Base-by-base conservation (phyloP, 2,329 filamentous ascomycete genomes). In the Juglanconis sp. region DNA sequence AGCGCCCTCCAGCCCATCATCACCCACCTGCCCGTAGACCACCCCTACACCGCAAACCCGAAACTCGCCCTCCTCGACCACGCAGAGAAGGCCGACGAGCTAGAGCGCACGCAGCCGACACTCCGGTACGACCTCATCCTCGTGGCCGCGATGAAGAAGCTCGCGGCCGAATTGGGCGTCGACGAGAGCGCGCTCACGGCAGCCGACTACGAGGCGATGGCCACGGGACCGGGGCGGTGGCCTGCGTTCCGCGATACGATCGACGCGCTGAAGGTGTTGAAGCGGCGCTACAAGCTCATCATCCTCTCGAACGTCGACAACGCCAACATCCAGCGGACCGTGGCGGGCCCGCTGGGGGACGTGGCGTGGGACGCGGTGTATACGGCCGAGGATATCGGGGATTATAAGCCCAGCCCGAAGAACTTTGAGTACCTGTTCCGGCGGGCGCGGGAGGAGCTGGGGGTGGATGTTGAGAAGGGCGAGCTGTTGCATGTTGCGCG, bases 371-470 rank as follows among this genome's bases (percentile, higher is more conserved):
- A 89, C 66, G 79, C 81, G 11, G 76, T 90, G 31, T 85, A 88
- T 71, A 91, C 88, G 2, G 89, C 89, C 1, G 78, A 92, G 72
- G 83, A 89, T 49, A 84, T 92, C 56, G 88, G 89, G 1, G 80
- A 77, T 6, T 92, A 92, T 71, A 92, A 92, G 75, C 90, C 90
- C 0, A 75, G 82, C 63, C 69, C 73, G 42, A 70, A 70, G 34
- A 91, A 91, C 67, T 92, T 92, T 65, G 77, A 82, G 59, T 88
- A 88, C 68, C 75, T 92, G 72, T 74, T 91, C 13, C 69, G 72
- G 13, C 76, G 80, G 38, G 80, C 83, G 17, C 63, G 81, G 67
- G 66, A 71, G 3, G 79, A 84, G 5, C 81, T 88, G 55, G 85
- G 81, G 0, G 70, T 90, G 0, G 68, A 71, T 4, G 65, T 65